Base-by-base conservation (phyloP, 129 eudicot species). In the Oenanthe sinensis region DNA sequence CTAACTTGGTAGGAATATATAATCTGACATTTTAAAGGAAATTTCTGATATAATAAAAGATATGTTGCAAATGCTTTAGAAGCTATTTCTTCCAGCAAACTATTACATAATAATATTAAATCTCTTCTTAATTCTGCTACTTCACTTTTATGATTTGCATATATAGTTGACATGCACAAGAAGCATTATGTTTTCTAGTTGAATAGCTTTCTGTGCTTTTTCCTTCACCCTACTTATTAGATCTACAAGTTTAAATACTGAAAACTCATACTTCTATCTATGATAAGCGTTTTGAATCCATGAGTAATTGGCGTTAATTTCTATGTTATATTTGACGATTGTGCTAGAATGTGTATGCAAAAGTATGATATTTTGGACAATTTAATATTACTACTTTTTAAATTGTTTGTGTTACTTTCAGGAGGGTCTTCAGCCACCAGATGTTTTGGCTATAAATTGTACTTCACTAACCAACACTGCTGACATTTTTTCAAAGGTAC, bases 401-500 rank as follows among this genome's bases (percentile, higher is more conserved):
- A 77, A 81, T 33, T 17, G 19, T 10, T 83, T 75, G 26, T 81
- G 11, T 48, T 80, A 76, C 46, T 73, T 22, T 2, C 96, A 92
- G 99, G 91, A 82, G 55, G 85, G 85, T 47, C 73, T 87, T 74
- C 85, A 86, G 80, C 79, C 82, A 48, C 97, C 91, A 28, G 96
- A 91, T 79, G 81, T 89, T 70, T 52, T 89, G 78, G 46, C 87
- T 6, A 77, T 91, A 86, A 89, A 86, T 74, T 91, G 97, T 62
- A 91, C 92, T 67, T 83, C 97, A 82, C 86, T 91, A 7, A 76
- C 90, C 75, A 91, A 80, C 55, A 83, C 89, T 22, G 76, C 86
- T 46, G 92, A 93, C 44, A 83, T 91, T 78, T 93, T 93, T 80
- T 85, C 79, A 86, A 92, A 96, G 97, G 97, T 93, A 87, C 44